phyloP scores from a whole-genome alignment of 139 green algal species.

The Micromonas commoda region DNA sequence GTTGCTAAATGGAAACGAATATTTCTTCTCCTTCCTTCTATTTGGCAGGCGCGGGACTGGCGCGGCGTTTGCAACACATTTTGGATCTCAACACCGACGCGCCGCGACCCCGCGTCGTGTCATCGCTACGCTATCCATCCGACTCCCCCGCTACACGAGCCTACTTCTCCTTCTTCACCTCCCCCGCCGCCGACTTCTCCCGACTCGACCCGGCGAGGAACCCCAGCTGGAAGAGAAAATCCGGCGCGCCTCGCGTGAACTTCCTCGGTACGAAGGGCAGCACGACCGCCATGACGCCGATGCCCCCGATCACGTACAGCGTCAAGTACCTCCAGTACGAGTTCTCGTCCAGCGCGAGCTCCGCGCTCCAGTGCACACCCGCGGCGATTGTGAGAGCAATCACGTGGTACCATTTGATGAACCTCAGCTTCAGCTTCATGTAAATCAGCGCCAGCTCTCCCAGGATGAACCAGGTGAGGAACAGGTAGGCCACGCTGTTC shows the following conservation, averaged over 20 bases:
- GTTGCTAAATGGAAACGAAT: too few relatives aligned
- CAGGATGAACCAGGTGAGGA: conserved; percentile 19
- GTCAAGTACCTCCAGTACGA: conserved; percentile 1
- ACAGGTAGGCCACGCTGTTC: not conserved
- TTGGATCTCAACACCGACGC: too few relatives aligned
- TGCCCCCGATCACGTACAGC: conserved; percentile 7
- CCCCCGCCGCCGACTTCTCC: too few relatives aligned
- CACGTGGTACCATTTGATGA: not conserved
- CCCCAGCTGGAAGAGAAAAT: not conserved
- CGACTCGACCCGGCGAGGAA: not conserved
- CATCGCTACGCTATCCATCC: too few relatives aligned
- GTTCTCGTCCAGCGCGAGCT: not conserved
- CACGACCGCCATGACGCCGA: not conserved
- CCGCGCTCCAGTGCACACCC: not conserved
- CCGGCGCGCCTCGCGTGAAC: not conserved
- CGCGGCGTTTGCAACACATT: too few relatives aligned
- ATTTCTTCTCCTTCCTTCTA: too few relatives aligned
- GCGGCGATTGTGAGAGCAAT: not conserved
- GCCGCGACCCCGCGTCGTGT: too few relatives aligned
- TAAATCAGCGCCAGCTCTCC: conserved; percentile 10
- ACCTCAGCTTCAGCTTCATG: not conserved
- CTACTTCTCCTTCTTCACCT: too few relatives aligned
- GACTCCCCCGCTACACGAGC: too few relatives aligned
- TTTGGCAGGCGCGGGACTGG: too few relatives aligned
- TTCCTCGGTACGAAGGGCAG: conserved; percentile 6